A percentile compares a stretch with the other conserved stretches of the same genome.
phyloP scores from a whole-genome alignment of 352 stramenopile genomes.

The Globisporangium orthogonon region DNA sequence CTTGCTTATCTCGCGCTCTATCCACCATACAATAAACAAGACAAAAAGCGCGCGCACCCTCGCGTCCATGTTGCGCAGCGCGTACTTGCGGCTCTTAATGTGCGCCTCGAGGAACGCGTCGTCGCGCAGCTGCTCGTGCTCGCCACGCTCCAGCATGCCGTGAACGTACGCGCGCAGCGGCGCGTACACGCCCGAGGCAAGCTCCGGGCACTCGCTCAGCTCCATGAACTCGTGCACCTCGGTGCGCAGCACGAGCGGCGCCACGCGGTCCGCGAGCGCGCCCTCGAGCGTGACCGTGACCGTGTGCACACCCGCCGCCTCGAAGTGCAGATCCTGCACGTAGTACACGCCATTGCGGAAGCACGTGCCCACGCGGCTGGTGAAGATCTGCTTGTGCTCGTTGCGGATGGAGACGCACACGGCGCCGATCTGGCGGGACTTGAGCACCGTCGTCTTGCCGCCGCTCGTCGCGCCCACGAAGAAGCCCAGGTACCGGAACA shows the following conservation, averaged over 20 bases:
- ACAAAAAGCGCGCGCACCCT: constrained; percentile 22
- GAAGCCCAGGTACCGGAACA: constrained; percentile 77
- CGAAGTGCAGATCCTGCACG: constrained; percentile 64
- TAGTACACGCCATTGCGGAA: constrained; percentile 82
- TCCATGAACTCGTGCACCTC: constrained; percentile 82
- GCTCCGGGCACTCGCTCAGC: constrained; percentile 52
- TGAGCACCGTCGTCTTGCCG: constrained; percentile 59
- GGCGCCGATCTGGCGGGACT: constrained; percentile 38
- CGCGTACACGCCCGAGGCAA: constrained; percentile 44
- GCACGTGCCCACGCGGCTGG: constrained; percentile 36
- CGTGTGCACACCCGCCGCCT: constrained; percentile 51
- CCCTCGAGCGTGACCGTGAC: constrained; percentile 58
- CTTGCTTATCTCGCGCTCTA: neutral
- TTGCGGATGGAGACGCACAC: constrained; percentile 71
- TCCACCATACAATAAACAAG: neutral
- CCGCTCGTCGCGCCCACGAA: constrained; percentile 57
- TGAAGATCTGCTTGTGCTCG: constrained; percentile 72
- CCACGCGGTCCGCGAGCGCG: constrained; percentile 34
- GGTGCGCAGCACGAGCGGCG: constrained; percentile 52
- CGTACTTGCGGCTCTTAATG: constrained; percentile 50
- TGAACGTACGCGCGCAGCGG: constrained; percentile 55
- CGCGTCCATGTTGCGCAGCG: constrained; percentile 61
- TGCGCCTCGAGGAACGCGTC: constrained; percentile 51
- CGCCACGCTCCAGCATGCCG: constrained; percentile 26
- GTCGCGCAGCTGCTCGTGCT: constrained; percentile 47